phyloP scores from a whole-genome alignment of 805 yeast species.

The Komagataella ulmi region DNA sequence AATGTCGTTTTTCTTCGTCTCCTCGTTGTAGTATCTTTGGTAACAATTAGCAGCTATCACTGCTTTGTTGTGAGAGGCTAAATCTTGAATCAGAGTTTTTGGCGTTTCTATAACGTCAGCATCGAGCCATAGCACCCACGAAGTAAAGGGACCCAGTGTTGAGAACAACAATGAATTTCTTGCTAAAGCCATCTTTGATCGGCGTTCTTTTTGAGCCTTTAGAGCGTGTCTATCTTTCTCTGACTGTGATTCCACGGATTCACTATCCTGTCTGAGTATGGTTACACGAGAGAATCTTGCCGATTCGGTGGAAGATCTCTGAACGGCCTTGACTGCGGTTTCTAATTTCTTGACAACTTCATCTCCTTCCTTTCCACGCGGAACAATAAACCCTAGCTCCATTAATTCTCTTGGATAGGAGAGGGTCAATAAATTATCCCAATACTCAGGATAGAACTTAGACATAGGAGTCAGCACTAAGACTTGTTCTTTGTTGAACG shows the following conservation, averaged over 20 bases:
- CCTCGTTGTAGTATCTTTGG: constrained; percentile 61
- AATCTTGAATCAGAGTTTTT: constrained; percentile 67
- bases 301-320: constrained; percentile 36
- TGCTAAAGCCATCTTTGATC: constrained; percentile 87
- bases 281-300: constrained; percentile 69
- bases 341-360: constrained; percentile 60
- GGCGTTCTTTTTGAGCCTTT: constrained; percentile 74
- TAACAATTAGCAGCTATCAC: constrained; percentile 87
- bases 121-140: constrained; percentile 96
- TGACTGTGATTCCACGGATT: constrained; percentile 54
- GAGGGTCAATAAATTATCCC: constrained; percentile 69
- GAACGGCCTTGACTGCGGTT: constrained; percentile 58
- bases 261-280: constrained; percentile 81
- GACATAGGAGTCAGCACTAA: constrained; percentile 86
- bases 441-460: constrained; percentile 70
- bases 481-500: constrained; percentile 67
- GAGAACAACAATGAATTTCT: constrained; percentile 86
- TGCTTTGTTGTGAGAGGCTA: constrained; percentile 76
- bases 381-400: constrained; percentile 86
- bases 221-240: constrained; percentile 91
- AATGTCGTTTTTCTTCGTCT: constrained; percentile 36
- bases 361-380: constrained; percentile 76
- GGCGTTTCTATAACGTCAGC: constrained; percentile 91
- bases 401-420: constrained; percentile 76
- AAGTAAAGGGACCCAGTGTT: constrained; percentile 75